Percentiles rank a stretch among this genome's conserved stretches.
These are phyloP conservation scores for Dictyostelium brefeldianum DNA, from an alignment of 78 protist genomes.

Conservation along the genomic window DNA sequence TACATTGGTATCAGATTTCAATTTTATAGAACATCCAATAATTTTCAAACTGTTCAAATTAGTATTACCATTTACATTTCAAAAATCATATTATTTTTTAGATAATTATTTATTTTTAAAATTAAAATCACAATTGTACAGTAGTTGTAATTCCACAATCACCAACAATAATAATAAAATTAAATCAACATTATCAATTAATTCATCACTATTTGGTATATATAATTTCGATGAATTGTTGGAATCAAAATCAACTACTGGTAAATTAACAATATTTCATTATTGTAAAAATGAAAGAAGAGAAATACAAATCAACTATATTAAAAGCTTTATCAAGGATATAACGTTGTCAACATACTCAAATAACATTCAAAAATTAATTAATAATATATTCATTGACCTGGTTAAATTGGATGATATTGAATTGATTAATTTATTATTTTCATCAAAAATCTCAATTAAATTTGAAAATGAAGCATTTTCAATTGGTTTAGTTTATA, in stretches of 20 bases:
- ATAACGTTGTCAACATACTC: not conserved
- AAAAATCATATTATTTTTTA: not conserved
- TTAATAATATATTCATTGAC: not conserved
- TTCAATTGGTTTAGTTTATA: too few species aligned
- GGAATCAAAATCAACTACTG: not conserved
- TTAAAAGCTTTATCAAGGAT: not conserved
- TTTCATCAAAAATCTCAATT: too few species aligned
- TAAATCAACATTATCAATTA: too few species aligned
- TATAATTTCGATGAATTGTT: not conserved
- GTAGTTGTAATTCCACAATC: too few species aligned
- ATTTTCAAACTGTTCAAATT: not conserved
- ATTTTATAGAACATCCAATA: not conserved
- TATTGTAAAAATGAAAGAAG: not conserved
- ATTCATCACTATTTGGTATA: too few species aligned
- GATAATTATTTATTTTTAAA: not conserved
- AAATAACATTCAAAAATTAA: not conserved
- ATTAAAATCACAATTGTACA: not conserved
- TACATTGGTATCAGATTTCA: not conserved
- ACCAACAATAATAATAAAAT: too few species aligned
- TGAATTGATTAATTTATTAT: not conserved
- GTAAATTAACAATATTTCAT: not conserved
- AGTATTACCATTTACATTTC: conserved; percentile 4
- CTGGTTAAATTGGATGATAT: not conserved
- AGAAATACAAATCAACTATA: not conserved
- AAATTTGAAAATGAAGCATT: too few species aligned